phyloP scores from a whole-genome alignment of 176 grass and related monocot genomes.

The Saccharum officinarum region DNA sequence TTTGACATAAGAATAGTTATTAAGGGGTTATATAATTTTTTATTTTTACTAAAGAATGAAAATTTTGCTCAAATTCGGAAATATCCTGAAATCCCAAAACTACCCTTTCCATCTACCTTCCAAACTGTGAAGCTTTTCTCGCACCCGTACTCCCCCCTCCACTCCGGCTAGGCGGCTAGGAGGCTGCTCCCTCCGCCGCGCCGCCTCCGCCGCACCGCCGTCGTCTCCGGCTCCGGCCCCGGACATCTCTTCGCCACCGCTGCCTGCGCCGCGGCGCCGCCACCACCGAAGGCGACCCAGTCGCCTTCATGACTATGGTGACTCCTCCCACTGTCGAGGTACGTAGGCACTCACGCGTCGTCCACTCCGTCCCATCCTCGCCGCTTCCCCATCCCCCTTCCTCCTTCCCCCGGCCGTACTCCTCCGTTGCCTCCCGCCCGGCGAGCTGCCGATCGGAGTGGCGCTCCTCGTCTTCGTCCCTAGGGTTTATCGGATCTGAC shows the following conservation, averaged over 20 bases:
- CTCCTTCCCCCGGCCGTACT: background rate
- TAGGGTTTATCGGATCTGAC: constrained; percentile 66
- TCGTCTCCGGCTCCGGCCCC: constrained; percentile 11
- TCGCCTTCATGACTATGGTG: constrained; percentile 38
- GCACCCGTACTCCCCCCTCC: constrained; percentile 9
- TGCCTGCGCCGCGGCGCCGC: background rate
- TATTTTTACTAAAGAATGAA: background rate
- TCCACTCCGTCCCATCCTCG: background rate
- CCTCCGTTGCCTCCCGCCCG: background rate
- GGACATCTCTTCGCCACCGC: background rate
- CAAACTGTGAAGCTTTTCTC: background rate
- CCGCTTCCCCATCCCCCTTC: background rate
- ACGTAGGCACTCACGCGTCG: constrained; percentile 14
- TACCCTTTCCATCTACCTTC: background rate
- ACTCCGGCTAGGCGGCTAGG: background rate
- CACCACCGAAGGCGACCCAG: background rate
- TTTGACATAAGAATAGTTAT: too few relatives aligned
- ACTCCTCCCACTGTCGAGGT: constrained; percentile 78
- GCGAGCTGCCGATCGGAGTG: background rate
- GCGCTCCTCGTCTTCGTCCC: background rate
- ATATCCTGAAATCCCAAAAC: background rate
- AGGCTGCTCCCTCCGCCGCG: background rate
- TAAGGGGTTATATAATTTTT: too few relatives aligned
- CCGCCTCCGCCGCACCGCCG: constrained; percentile 16
- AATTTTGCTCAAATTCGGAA: background rate